Evolutionary conservation across 768 basidiomycete genomes (phyloP).

Genomic region (Pleurotus djamor): DNA sequence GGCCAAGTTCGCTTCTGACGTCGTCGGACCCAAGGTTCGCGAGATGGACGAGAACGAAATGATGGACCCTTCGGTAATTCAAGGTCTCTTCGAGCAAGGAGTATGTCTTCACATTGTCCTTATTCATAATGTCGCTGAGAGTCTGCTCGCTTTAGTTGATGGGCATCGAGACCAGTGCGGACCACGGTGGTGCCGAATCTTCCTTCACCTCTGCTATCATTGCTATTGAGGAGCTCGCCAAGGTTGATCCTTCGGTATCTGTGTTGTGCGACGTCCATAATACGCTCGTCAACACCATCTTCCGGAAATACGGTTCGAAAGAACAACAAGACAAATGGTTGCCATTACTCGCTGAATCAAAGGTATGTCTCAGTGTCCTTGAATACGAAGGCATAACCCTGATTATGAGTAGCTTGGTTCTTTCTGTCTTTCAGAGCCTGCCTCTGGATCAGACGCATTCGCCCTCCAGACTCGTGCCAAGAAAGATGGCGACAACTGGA

Average conservation of each 20-base stretch:
- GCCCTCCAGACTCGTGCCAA: constrained; percentile 91
- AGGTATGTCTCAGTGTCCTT: constrained; percentile 41
- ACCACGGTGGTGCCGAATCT: constrained; percentile 83
- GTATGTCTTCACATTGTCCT: constrained; percentile 40
- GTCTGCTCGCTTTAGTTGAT: constrained; percentile 61
- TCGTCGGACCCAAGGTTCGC: constrained; percentile 86
- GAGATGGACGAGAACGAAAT: constrained; percentile 98
- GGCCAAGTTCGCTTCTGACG: constrained; percentile 83
- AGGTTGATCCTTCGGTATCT: constrained; percentile 93
- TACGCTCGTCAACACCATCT: constrained; percentile 93
- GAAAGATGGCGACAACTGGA: constrained; percentile 82
- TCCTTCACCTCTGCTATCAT: constrained; percentile 97
- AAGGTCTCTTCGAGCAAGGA: constrained; percentile 92
- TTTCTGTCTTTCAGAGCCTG: constrained; percentile 92
- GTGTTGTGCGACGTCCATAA: constrained; percentile 99
- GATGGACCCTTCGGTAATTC: constrained; percentile 88
- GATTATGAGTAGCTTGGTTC: constrained; percentile 71
- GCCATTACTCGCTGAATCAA: constrained; percentile 74
- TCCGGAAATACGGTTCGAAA: constrained; percentile 82
- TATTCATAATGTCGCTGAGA: too few relatives aligned
- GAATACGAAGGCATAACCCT: too few relatives aligned
- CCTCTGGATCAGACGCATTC: constrained; percentile 96
- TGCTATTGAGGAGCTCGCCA: constrained; percentile 95
- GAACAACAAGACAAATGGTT: constrained; percentile 89
- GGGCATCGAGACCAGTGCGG: constrained; percentile 91